A percentile compares a stretch with the other conserved stretches of the same genome.
These are phyloP conservation scores for Nyssa sinensis DNA, from an alignment of 148 eudicot genomes.

Conservation along the genomic window DNA sequence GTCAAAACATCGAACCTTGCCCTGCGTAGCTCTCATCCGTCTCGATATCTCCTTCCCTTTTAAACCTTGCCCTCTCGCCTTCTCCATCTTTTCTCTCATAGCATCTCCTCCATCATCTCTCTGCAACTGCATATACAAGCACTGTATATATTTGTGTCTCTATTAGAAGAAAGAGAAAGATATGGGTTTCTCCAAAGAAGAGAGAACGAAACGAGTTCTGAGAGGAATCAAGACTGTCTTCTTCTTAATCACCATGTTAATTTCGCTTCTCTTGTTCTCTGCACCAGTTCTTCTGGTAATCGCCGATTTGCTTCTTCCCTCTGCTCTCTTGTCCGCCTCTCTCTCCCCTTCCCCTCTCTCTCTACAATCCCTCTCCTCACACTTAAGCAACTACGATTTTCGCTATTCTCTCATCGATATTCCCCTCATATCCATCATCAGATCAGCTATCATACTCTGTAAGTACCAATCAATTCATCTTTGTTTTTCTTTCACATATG, in stretches of 20 bases:
- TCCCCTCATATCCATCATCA: constrained; percentile 45
- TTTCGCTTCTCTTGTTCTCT: constrained; percentile 53
- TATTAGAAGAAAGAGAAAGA: background rate
- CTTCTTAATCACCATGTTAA: constrained; percentile 50
- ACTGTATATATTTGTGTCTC: background rate
- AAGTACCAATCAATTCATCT: constrained; percentile 20
- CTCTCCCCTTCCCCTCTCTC: constrained; percentile 35
- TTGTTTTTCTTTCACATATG: background rate
- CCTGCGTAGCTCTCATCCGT: background rate
- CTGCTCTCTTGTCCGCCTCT: constrained; percentile 53
- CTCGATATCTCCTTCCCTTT: background rate
- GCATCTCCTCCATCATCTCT: background rate
- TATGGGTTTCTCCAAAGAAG: constrained; percentile 50
- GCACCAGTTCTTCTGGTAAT: constrained; percentile 48
- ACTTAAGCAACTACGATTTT: constrained; percentile 45
- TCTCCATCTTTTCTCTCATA: constrained; percentile 7
- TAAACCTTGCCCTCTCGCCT: background rate
- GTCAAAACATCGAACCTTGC: constrained; percentile 19
- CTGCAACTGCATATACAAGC: background rate
- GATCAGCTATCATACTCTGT: constrained; percentile 55
- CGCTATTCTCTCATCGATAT: constrained; percentile 55
- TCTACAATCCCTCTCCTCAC: constrained; percentile 19
- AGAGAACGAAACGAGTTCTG: constrained; percentile 29
- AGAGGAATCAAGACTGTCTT: constrained; percentile 50
- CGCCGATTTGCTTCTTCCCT: constrained; percentile 51